Conservation (phyloP, 805 yeast species). For the Priceomyces fermenticarens region DNA sequence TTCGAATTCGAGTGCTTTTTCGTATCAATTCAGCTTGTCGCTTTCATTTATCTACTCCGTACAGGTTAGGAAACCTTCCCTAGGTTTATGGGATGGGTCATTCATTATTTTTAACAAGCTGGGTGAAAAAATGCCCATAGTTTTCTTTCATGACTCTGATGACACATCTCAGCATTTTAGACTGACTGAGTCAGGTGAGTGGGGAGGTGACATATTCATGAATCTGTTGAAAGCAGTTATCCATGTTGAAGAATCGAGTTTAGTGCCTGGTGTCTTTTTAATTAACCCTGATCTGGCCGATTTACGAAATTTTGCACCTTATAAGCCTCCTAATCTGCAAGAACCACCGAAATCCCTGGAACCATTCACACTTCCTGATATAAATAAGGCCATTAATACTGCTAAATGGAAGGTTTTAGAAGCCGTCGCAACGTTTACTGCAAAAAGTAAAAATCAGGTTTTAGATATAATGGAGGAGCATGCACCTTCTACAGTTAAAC, state of each 20-base stretch:
- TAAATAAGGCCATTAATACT: slow-evolving; percentile 53
- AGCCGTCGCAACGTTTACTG: slow-evolving; percentile 75
- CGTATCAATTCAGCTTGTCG: slow-evolving; percentile 68
- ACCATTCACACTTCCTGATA: slow-evolving; percentile 27
- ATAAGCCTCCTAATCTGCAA: slow-evolving; percentile 11
- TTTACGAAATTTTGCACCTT: slow-evolving; percentile 52
- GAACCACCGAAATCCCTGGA: slow-evolving; percentile 7
- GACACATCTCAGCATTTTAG: slow-evolving; percentile 24
- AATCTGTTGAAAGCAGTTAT: slow-evolving; percentile 51
- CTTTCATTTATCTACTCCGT: slow-evolving; percentile 67
- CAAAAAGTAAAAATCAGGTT: slow-evolving; percentile 47
- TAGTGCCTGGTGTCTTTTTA: slow-evolving; percentile 70
- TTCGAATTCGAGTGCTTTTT: slow-evolving; percentile 45
- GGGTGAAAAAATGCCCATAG: slow-evolving; percentile 70
- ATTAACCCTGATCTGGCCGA: slow-evolving; percentile 77
- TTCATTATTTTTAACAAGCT: slow-evolving; percentile 67
- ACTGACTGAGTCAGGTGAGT: slow-evolving; percentile 19
- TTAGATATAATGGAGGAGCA: slow-evolving; percentile 62
- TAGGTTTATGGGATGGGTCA: slow-evolving; percentile 93
- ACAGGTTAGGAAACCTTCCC: slow-evolving; percentile 78
- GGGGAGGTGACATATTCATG: slow-evolving; percentile 90
- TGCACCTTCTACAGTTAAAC: slow-evolving; percentile 58
- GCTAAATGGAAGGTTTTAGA: slow-evolving; percentile 88
- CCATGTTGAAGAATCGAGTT: slow-evolving; percentile 61
- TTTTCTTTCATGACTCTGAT: slow-evolving; percentile 90